Conservation (phyloP, 371 early-diverging fungal genomes). For the Rhizomucor pusillus region DNA sequence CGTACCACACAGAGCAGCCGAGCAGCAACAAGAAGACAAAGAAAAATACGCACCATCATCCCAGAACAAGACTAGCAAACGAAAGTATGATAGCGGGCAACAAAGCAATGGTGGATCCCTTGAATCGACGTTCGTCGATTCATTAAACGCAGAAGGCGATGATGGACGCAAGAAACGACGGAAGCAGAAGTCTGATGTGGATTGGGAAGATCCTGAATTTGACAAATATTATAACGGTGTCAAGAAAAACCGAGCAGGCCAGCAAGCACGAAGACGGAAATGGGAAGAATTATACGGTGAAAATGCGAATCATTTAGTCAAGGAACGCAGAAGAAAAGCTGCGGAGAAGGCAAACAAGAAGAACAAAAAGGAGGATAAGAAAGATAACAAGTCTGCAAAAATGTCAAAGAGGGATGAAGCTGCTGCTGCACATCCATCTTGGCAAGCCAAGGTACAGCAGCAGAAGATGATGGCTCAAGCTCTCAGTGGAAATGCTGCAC, state of each 20-base stretch:
- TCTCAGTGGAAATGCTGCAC: slow-evolving; percentile 28
- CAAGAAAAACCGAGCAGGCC: slow-evolving; percentile 39
- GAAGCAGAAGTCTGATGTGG: slow-evolving; percentile 9
- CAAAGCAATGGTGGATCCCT: no score
- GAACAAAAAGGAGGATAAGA: neutral
- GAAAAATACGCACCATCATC: no score
- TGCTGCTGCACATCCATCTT: slow-evolving; percentile 38
- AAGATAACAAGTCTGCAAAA: slow-evolving; percentile 14
- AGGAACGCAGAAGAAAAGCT: slow-evolving; percentile 23
- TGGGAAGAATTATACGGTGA: slow-evolving; percentile 42
- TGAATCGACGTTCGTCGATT: no score
- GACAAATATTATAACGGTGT: slow-evolving; percentile 39
- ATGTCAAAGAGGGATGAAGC: slow-evolving; percentile 15
- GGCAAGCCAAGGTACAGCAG: slow-evolving; percentile 48
- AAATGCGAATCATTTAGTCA: slow-evolving; percentile 37
- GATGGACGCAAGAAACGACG: no score
- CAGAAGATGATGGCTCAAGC: slow-evolving; percentile 50
- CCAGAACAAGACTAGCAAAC: no score
- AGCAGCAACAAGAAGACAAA: no score
- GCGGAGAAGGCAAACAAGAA: slow-evolving; percentile 15
- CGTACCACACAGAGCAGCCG: no score
- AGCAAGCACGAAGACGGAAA: slow-evolving; percentile 43
- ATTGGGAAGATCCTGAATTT: slow-evolving; percentile 33
- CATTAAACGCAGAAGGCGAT: no score
- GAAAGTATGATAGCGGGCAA: no score